A percentile compares a stretch with the other conserved stretches of the same genome.
These are phyloP conservation scores for Neurospora cerealis DNA, from an alignment of 495 filamentous ascomycete species.

Conservation along the genomic window DNA sequence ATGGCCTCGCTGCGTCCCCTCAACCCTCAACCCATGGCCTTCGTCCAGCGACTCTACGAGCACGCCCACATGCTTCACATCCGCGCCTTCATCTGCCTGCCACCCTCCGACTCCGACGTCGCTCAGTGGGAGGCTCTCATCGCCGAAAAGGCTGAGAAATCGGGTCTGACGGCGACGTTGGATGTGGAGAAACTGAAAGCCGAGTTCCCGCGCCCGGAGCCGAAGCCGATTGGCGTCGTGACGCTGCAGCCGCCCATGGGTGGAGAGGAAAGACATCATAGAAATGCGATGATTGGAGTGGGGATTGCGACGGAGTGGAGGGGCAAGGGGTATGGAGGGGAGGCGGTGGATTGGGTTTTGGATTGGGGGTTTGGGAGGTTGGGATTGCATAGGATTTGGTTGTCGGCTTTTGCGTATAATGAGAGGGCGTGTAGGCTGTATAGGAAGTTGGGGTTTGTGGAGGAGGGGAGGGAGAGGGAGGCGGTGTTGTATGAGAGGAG, in stretches of 20 bases:
- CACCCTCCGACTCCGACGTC: background rate
- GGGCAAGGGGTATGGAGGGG: conserved; percentile 42
- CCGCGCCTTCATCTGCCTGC: conserved; percentile 31
- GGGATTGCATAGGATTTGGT: conserved; percentile 37
- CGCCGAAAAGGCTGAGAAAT: background rate
- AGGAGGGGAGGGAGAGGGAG: conserved; percentile 40
- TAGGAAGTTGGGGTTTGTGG: conserved; percentile 36
- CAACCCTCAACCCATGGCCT: conserved; percentile 13
- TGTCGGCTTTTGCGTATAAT: conserved; percentile 35
- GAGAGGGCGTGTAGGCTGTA: conserved; percentile 34
- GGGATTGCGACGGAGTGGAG: conserved; percentile 27
- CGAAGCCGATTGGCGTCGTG: conserved; percentile 15
- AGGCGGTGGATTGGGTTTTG: conserved; percentile 42
- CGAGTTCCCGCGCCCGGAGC: background rate
- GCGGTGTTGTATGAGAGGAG: conserved; percentile 28
- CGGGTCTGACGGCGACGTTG: background rate
- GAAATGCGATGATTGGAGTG: conserved; percentile 32
- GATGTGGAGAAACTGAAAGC: background rate
- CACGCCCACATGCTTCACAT: conserved; percentile 24
- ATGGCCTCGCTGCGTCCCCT: conserved; percentile 14
- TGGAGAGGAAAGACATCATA: conserved; percentile 25
- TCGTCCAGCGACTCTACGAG: conserved; percentile 8
- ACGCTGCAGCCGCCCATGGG: conserved; percentile 18
- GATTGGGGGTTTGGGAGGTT: conserved; percentile 38
- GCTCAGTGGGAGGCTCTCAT: background rate